Evolutionary conservation across 768 basidiomycete genomes (phyloP), one percentile per base, ranked within the genome.

Genomic region (Amanita pallidorosea): DNA sequence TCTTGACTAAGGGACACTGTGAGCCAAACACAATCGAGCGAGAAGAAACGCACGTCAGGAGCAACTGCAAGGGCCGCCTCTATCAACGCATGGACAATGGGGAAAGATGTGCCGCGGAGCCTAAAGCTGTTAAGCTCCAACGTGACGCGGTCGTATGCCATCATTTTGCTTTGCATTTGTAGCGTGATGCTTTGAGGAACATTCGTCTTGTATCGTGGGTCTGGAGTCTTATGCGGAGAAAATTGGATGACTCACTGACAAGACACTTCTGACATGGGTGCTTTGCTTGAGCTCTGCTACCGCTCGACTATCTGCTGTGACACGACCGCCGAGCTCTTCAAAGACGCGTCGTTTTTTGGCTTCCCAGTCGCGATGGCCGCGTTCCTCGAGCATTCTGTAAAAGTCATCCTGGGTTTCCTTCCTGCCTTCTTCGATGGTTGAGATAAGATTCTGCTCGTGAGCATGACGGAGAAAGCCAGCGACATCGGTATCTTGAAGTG

Each of bases 161-260:
- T 90, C 93, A 97, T 93, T 67, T 88, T 89, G 66, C 77, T 81
- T 65, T 94, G 92, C 84, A 87, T 87, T 61, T 89, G 86, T 36
- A 88, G 64, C 12, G 75, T 80, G 18, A 83, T 66, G 53, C 74
- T 80, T 1, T 84, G 80, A 1, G 74, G 69, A 37, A 61, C 58
- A 54, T 64, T 68, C 6, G 67, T 59, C 67, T 70, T 53, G 43
- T 51, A 46, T 37, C 45, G 18, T 49, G 29, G 8, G 22, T 40
- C 17, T 31, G 34, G 53, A 45, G 37, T 13, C n/a, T 34, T 36
- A 27, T 11, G 34, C 33, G 22, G 50, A 44, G 40, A 37, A 9
- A 13, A 45, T 12, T 12, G 45, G 35, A 46, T 7, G 12, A 72
- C 75, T 60, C 56, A 82, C 81, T 33, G 75, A 63, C 29, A 85